phyloP scores from a whole-genome alignment of 768 basidiomycete genomes.

The Calocybe indica region DNA sequence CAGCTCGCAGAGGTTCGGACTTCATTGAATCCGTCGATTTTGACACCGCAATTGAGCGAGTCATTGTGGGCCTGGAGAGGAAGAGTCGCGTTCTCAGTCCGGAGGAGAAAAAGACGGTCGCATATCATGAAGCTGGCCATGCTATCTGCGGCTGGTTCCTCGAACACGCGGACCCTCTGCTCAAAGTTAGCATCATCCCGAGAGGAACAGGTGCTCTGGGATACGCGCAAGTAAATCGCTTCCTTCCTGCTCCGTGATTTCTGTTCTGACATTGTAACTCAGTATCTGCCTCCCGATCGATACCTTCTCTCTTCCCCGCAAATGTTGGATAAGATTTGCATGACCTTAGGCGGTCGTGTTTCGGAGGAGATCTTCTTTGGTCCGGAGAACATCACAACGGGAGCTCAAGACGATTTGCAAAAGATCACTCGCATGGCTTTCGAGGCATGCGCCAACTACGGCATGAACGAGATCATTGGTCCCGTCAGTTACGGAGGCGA shows the following conservation, averaged over 20 bases:
- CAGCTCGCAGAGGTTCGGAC: conserved; percentile 80
- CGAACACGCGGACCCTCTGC: conserved; percentile 92
- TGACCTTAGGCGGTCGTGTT: conserved; percentile 97
- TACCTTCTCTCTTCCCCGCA: conserved; percentile 95
- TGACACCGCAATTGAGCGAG: conserved; percentile 95
- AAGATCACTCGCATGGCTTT: conserved; percentile 99
- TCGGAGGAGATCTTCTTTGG: conserved; percentile 99
- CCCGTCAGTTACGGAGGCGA: conserved; percentile 96
- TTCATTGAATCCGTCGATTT: conserved; percentile 81
- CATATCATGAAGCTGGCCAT: conserved; percentile 98
- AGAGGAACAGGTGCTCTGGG: conserved; percentile 93
- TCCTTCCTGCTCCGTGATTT: conserved; percentile 1
- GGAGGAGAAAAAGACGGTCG: conserved; percentile 98
- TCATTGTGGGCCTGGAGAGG: conserved; percentile 94
- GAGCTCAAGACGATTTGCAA: conserved; percentile 96
- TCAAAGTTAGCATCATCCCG: conserved; percentile 98
- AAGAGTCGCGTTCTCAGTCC: conserved; percentile 90
- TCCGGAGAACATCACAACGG: conserved; percentile 86
- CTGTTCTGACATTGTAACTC: conserved; percentile 4
- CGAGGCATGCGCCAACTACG: conserved; percentile 92
- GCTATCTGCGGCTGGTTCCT: conserved; percentile 98
- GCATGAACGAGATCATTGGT: conserved; percentile 93
- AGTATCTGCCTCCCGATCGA: conserved; percentile 94
- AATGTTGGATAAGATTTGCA: conserved; percentile 92
- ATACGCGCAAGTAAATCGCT: conserved; percentile 76